These are phyloP conservation scores for Yarrowia alimentaria DNA, from an alignment of 805 yeast species.

Conservation along the genomic window DNA sequence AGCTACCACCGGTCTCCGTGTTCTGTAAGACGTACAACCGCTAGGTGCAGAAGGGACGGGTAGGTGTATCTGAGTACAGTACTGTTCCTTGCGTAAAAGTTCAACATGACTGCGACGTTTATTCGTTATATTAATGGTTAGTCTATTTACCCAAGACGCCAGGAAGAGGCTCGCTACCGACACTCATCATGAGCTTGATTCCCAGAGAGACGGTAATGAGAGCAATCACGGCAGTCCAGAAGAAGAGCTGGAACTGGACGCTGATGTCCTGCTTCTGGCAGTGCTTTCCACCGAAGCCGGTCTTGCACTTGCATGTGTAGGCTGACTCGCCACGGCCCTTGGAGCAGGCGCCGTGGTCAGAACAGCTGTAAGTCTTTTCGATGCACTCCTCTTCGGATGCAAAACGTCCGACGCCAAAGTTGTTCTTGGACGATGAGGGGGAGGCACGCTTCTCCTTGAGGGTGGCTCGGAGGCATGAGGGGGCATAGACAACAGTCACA, in stretches of 20 bases:
- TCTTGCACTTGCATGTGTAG: constrained; percentile 41
- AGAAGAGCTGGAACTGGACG: constrained; percentile 61
- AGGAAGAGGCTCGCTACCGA: constrained; percentile 64
- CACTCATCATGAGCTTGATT: constrained; percentile 50
- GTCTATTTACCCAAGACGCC: constrained; percentile 52
- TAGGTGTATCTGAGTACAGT: too few species aligned
- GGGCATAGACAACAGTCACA: constrained; percentile 24
- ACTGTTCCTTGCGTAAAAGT: too few species aligned
- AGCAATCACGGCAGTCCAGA: constrained; percentile 61
- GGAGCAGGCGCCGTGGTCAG: constrained; percentile 43
- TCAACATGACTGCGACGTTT: too few species aligned
- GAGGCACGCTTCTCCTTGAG: constrained; percentile 10
- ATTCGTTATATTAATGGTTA: background rate
- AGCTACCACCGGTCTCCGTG: too few species aligned
- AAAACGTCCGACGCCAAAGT: constrained; percentile 29
- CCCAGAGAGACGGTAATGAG: constrained; percentile 49
- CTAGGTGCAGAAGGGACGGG: too few species aligned
- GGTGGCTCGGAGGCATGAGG: constrained; percentile 6
- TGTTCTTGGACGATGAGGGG: constrained; percentile 16
- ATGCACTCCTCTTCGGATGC: constrained; percentile 39
- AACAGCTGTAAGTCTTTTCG: constrained; percentile 39
- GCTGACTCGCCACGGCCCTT: constrained; percentile 34
- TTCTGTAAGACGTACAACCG: too few species aligned
- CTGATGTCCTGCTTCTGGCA: constrained; percentile 70
- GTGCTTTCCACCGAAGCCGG: constrained; percentile 46